Evolutionary conservation across 352 stramenopile species (phyloP).

Genomic region (Pythium aquatile): DNA sequence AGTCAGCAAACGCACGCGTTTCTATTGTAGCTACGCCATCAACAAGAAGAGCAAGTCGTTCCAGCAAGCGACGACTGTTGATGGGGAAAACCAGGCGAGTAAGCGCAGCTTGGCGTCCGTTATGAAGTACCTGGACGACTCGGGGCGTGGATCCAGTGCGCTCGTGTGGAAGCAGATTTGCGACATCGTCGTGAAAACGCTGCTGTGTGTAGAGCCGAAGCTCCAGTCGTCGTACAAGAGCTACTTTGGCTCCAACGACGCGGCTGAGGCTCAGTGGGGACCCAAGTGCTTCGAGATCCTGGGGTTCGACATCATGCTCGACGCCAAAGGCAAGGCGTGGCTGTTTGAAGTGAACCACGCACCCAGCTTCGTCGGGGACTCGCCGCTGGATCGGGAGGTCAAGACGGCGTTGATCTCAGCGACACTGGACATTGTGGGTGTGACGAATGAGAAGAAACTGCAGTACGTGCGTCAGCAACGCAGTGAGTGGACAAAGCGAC

Average conservation of each 20-base stretch:
- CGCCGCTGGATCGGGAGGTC: slow-evolving; percentile 35
- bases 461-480: slow-evolving; percentile 30
- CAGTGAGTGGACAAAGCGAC: slow-evolving; percentile 32
- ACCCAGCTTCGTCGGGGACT: slow-evolving; percentile 45
- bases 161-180: slow-evolving; percentile 38
- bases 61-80: slow-evolving; percentile 21
- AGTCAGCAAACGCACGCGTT: not conserved
- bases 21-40: slow-evolving; percentile 38
- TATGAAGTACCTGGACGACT: slow-evolving; percentile 32
- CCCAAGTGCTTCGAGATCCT: slow-evolving; percentile 49
- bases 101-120: slow-evolving; percentile 40
- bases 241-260: slow-evolving; percentile 35
- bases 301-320: slow-evolving; percentile 48
- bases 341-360: slow-evolving; percentile 52
- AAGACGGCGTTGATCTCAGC: slow-evolving; percentile 37
- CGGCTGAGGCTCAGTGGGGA: slow-evolving; percentile 28
- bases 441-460: slow-evolving; percentile 42
- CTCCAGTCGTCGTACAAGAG: slow-evolving; percentile 40
- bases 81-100: slow-evolving; percentile 30
- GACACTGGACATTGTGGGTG: slow-evolving; percentile 35
- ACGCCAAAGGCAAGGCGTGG: slow-evolving; percentile 38
- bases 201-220: slow-evolving; percentile 39
- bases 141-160: slow-evolving; percentile 22
- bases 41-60: slow-evolving; percentile 48
- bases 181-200: slow-evolving; percentile 46